phyloP scores from a whole-genome alignment of 495 filamentous ascomycete genomes.

The Lophium mytilinum region DNA sequence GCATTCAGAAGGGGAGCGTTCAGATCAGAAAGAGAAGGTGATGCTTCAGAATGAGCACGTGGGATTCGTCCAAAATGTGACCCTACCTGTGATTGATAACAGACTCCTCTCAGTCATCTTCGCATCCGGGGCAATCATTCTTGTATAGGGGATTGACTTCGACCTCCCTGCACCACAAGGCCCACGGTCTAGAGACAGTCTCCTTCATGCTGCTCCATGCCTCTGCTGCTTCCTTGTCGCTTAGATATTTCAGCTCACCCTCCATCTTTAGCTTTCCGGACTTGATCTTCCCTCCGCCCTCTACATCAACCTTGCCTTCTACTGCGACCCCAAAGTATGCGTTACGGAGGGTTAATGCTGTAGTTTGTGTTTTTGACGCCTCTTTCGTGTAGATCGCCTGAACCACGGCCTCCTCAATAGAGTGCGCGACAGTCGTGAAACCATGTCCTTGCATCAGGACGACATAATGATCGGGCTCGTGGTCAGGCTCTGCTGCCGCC shows the following conservation, averaged over 20 bases:
- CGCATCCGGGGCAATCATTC: constrained; percentile 25
- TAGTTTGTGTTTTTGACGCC: constrained; percentile 30
- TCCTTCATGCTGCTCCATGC: constrained; percentile 22
- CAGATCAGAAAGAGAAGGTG: too few relatives aligned
- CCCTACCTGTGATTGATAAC: too few relatives aligned
- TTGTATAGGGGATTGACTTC: constrained; percentile 28
- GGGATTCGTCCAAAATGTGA: too few relatives aligned
- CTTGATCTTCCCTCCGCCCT: constrained; percentile 32
- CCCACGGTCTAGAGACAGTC: constrained; percentile 27
- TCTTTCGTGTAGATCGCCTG: constrained; percentile 32
- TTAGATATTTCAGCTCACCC: constrained; percentile 31
- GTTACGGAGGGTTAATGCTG: constrained; percentile 27
- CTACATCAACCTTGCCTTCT: constrained; percentile 21
- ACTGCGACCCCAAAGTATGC: constrained; percentile 24
- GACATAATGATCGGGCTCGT: constrained; percentile 23
- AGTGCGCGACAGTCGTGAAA: constrained; percentile 26
- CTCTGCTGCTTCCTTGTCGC: constrained; percentile 30
- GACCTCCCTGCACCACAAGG: constrained; percentile 33
- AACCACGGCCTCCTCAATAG: constrained; percentile 31
- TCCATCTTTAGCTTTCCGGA: constrained; percentile 30
- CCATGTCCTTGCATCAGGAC: constrained; percentile 36
- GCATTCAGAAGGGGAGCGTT: too few relatives aligned
- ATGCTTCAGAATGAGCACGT: too few relatives aligned
- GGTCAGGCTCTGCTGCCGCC: constrained; percentile 5
- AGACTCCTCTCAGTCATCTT: constrained; percentile 2